Evolutionary conservation across 768 basidiomycete genomes (phyloP).

Genomic region (Galerina sulciceps): DNA sequence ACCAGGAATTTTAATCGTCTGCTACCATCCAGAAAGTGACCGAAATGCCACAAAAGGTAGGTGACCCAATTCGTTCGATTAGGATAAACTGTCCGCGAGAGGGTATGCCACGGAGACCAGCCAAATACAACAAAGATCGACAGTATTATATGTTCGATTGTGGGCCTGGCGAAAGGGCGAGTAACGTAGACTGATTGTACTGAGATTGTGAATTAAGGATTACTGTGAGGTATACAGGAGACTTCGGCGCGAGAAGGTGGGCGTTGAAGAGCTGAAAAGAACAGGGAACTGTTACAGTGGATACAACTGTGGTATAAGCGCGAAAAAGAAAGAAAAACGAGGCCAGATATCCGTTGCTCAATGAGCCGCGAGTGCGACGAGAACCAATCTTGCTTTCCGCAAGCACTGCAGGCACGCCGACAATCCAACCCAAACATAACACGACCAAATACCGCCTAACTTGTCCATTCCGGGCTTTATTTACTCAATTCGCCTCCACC

Average conservation of each 20-base stretch:
- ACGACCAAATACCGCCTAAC: slow-evolving; percentile 16
- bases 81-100: not conserved
- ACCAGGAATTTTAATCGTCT: not conserved
- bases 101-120: not conserved
- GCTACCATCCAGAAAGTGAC: not conserved
- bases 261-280: slow-evolving; percentile 9
- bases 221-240: slow-evolving; percentile 16
- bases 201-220: slow-evolving; percentile 20
- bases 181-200: slow-evolving; percentile 21
- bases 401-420: not conserved
- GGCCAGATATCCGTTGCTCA: slow-evolving; percentile 7
- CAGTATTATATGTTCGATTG: slow-evolving; percentile 7
- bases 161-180: slow-evolving; percentile 18
- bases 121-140: slow-evolving; percentile 2
- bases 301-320: slow-evolving; percentile 23
- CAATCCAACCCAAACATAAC: slow-evolving; percentile 16
- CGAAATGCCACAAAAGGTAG: not conserved
- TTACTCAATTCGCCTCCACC: not conserved
- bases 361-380: slow-evolving; percentile 7
- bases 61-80: not conserved
- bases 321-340: slow-evolving; percentile 11
- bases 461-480: not conserved
- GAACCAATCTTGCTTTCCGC: slow-evolving; percentile 2
- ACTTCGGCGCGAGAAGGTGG: slow-evolving; percentile 13
- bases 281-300: slow-evolving; percentile 12